phyloP scores from a whole-genome alignment of 2,329 filamentous ascomycete species.

The Fusarium caatingaense region DNA sequence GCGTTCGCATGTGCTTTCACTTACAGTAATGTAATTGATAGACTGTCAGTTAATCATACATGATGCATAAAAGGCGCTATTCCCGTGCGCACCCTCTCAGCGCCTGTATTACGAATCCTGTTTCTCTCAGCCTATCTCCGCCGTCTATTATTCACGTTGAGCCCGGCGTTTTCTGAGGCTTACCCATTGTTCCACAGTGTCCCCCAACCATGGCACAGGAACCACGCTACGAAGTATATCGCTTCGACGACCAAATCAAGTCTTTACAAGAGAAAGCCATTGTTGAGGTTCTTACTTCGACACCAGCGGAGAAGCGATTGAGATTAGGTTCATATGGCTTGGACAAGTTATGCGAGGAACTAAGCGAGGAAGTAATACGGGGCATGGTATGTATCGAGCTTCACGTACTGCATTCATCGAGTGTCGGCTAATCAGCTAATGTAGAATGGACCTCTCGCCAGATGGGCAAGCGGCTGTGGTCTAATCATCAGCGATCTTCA shows the following conservation, averaged over 20 bases:
- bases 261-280: conserved; percentile 24
- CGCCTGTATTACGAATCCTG: background rate
- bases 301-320: conserved; percentile 24
- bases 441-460: conserved; percentile 10
- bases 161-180: background rate
- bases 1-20: background rate
- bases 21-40: conserved; percentile 7
- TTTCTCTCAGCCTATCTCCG: background rate
- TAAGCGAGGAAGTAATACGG: conserved; percentile 24
- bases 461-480: conserved; percentile 13
- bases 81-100: background rate
- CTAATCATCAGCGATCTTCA: conserved; percentile 26
- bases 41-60: background rate
- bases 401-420: too few species aligned
- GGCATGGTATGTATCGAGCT: conserved; percentile 23
- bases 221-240: conserved; percentile 15
- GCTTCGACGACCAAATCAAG: conserved; percentile 21
- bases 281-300: conserved; percentile 27
- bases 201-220: conserved; percentile 21
- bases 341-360: conserved; percentile 12
- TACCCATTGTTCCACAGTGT: background rate
- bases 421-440: background rate
- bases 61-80: conserved; percentile 22
- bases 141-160: background rate
- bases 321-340: conserved; percentile 26